phyloP scores from a whole-genome alignment of 345 rosid genomes.

The Aquilaria yunnanensis region DNA sequence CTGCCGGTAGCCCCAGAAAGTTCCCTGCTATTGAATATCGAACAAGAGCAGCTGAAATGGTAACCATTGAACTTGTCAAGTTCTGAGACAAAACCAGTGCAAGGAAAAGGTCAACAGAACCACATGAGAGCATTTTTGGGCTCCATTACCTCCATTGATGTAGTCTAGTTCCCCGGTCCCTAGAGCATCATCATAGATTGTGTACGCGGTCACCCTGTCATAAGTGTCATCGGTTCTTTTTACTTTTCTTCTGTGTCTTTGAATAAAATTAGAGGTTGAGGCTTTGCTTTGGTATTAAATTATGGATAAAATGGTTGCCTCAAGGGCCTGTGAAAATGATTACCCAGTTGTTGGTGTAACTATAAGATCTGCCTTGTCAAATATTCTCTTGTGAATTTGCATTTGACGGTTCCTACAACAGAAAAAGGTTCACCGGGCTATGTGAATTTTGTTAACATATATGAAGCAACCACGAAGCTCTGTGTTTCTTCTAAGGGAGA shows the following conservation, averaged over 20 bases:
- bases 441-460: too few relatives aligned
- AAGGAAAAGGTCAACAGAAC: too few relatives aligned
- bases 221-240: background rate
- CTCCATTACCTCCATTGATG: constrained; percentile 57
- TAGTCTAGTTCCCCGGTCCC: constrained; percentile 71
- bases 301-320: background rate
- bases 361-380: constrained; percentile 53
- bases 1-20: constrained; percentile 69
- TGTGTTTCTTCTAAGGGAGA: too few relatives aligned
- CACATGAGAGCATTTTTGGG: background rate
- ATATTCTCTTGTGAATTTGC: constrained; percentile 41
- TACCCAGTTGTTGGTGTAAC: constrained; percentile 76
- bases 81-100: background rate
- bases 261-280: too few relatives aligned
- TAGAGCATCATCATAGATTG: constrained; percentile 35
- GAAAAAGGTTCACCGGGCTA: too few relatives aligned
- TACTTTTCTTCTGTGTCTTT: too few relatives aligned
- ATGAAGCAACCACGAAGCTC: too few relatives aligned
- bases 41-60: constrained; percentile 57
- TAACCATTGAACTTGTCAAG: constrained; percentile 5
- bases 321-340: background rate
- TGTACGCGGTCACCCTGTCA: constrained; percentile 61
- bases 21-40: constrained; percentile 74
- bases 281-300: background rate
- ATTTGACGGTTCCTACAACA: constrained; percentile 54